Evolutionary conservation across 176 grass and related monocot species (phyloP).

Genomic region (Juncus effusus): DNA sequence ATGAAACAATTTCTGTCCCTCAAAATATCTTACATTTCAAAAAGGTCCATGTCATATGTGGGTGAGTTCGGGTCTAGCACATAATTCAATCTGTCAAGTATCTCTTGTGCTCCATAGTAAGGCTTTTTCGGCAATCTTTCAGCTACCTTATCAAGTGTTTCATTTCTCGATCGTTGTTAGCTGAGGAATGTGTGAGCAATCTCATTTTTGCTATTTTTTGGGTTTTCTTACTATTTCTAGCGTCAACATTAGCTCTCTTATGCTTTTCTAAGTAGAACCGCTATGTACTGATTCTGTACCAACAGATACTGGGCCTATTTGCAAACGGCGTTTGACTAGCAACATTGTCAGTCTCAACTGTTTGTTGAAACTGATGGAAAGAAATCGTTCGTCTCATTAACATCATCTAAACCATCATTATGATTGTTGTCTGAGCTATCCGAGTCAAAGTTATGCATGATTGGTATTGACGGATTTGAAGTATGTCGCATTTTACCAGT

Average conservation of each 20-base stretch:
- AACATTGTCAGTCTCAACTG: no score
- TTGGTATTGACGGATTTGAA: no score
- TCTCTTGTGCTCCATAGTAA: background rate
- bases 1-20: background rate
- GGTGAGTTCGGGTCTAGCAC: background rate
- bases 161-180: background rate
- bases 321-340: no score
- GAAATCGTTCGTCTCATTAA: background rate
- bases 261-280: no score
- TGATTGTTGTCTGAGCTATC: no score
- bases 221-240: no score
- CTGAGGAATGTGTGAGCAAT: background rate
- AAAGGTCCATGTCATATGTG: background rate
- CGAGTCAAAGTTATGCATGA: no score
- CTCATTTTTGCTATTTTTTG: background rate
- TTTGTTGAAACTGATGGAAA: background rate
- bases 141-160: background rate
- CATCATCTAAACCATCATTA: no score
- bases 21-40: background rate
- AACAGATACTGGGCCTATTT: background rate
- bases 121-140: background rate
- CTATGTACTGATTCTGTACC: background rate
- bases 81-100: background rate
- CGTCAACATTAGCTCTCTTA: no score
- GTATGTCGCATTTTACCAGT: no score